Percentiles rank a stretch among this genome's conserved stretches.
Evolutionary conservation across 1,284 basidiomycete genomes (phyloP).

Genomic region (Fomitopsis schrenkii): DNA sequence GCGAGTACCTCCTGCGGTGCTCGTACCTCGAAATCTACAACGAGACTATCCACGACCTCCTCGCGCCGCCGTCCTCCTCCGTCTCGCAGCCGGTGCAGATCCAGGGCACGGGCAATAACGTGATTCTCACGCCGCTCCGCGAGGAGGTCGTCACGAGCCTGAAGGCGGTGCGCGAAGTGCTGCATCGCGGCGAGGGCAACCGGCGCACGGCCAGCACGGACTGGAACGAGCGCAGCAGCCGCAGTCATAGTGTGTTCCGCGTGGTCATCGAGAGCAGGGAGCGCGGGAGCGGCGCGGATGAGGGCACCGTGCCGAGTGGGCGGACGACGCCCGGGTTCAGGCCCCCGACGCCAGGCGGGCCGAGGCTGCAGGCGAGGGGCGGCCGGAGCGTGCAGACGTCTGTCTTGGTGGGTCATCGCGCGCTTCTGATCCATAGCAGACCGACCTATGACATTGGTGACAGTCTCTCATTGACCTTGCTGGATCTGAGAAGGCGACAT

Average conservation of each 20-base stretch:
- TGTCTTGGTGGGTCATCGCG: slow-evolving; percentile 53
- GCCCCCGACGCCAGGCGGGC: slow-evolving; percentile 64
- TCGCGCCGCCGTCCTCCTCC: slow-evolving; percentile 70
- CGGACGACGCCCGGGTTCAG: slow-evolving; percentile 51
- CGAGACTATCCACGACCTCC: slow-evolving; percentile 85
- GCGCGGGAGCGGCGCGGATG: slow-evolving; percentile 37
- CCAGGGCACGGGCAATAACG: slow-evolving; percentile 54
- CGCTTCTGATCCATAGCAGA: not conserved
- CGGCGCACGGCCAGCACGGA: slow-evolving; percentile 92
- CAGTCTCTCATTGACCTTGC: slow-evolving; percentile 94
- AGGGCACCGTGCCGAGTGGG: slow-evolving; percentile 41
- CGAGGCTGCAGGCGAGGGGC: slow-evolving; percentile 64
- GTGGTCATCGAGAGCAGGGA: slow-evolving; percentile 83
- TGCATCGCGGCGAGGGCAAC: slow-evolving; percentile 84
- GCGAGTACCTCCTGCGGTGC: slow-evolving; percentile 92
- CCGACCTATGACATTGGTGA: slow-evolving; percentile 2
- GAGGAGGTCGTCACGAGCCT: slow-evolving; percentile 92
- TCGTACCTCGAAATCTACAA: slow-evolving; percentile 98
- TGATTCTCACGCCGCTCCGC: slow-evolving; percentile 69
- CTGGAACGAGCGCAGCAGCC: slow-evolving; percentile 93
- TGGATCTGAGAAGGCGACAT: slow-evolving; percentile 93
- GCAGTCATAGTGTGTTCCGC: slow-evolving; percentile 91
- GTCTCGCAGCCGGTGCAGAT: slow-evolving; percentile 64
- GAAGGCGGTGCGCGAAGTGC: slow-evolving; percentile 80
- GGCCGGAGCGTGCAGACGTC: slow-evolving; percentile 78